These are phyloP conservation scores for Curvularia spicifera DNA, from an alignment of 2,329 filamentous ascomycete genomes.

Conservation along the genomic window DNA sequence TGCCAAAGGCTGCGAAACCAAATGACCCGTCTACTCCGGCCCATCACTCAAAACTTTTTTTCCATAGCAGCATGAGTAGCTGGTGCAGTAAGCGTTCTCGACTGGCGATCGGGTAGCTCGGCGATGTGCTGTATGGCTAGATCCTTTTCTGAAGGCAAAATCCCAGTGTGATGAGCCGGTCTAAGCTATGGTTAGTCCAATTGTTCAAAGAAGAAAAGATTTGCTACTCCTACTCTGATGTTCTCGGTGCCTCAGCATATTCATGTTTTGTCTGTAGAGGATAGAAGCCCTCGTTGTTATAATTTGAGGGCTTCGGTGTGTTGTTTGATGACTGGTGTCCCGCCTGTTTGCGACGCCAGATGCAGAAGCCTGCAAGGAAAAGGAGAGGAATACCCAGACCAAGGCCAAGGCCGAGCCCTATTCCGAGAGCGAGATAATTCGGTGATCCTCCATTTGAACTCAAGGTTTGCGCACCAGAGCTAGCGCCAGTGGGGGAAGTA, in stretches of 20 bases:
- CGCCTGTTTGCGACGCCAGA: constrained; percentile 8
- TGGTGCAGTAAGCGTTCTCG: background rate
- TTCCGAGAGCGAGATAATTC: constrained; percentile 3
- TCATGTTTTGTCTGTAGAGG: background rate
- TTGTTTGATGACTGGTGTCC: background rate
- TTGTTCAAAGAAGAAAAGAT: background rate
- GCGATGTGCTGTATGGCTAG: background rate
- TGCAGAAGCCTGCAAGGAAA: constrained; percentile 3
- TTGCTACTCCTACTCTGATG: constrained; percentile 1
- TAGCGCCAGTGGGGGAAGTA: constrained; percentile 3
- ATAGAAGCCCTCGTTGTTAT: background rate
- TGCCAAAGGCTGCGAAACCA: background rate
- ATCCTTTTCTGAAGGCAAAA: background rate
- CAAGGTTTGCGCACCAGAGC: constrained; percentile 3
- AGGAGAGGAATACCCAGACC: constrained; percentile 3
- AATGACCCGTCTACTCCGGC: background rate
- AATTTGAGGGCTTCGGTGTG: background rate
- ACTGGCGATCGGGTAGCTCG: background rate
- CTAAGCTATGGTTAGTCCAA: background rate
- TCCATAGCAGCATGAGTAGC: background rate
- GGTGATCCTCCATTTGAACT: constrained; percentile 1
- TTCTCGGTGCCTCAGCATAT: background rate
- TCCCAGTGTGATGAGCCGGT: background rate
- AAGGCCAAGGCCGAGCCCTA: constrained; percentile 6
- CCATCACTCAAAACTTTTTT: background rate